phyloP scores from a whole-genome alignment of 306 rosid genomes.

The Geum urbanum region DNA sequence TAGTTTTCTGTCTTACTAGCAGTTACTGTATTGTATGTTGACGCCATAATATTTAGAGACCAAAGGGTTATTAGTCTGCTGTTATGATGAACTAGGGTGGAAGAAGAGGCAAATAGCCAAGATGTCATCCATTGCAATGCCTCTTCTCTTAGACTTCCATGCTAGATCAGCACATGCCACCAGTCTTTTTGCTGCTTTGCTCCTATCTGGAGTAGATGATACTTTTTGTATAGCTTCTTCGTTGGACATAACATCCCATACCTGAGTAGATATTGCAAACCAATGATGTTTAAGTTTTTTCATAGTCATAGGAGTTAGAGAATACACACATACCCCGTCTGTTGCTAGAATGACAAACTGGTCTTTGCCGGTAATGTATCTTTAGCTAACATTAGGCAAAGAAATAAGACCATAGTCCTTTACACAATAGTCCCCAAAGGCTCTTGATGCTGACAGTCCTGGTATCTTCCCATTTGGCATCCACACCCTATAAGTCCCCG shows the following conservation, averaged over 20 bases:
- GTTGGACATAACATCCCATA: conserved; percentile 76
- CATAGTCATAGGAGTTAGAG: neutral
- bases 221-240: conserved; percentile 65
- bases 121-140: conserved; percentile 69
- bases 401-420: conserved; percentile 73
- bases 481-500: conserved; percentile 72
- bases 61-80: conserved; percentile 2
- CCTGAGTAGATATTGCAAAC: conserved; percentile 25
- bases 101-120: conserved; percentile 72
- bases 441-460: conserved; percentile 70
- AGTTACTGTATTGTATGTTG: neutral
- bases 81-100: conserved; percentile 24
- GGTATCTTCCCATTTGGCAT: conserved; percentile 53
- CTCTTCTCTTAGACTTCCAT: conserved; percentile 68
- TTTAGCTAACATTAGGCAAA: conserved; percentile 58
- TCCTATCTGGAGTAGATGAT: conserved; percentile 34
- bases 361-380: conserved; percentile 40
- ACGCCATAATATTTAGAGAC: conserved; percentile 19
- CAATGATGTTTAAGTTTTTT: neutral
- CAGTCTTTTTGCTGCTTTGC: conserved; percentile 53
- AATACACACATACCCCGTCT: conserved; percentile 53
- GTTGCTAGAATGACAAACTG: conserved; percentile 72
- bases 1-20: too few relatives aligned
- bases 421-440: conserved; percentile 64
- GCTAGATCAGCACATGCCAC: conserved; percentile 50